Conservation (phyloP, 805 yeast genomes). For the Candida orba region DNA sequence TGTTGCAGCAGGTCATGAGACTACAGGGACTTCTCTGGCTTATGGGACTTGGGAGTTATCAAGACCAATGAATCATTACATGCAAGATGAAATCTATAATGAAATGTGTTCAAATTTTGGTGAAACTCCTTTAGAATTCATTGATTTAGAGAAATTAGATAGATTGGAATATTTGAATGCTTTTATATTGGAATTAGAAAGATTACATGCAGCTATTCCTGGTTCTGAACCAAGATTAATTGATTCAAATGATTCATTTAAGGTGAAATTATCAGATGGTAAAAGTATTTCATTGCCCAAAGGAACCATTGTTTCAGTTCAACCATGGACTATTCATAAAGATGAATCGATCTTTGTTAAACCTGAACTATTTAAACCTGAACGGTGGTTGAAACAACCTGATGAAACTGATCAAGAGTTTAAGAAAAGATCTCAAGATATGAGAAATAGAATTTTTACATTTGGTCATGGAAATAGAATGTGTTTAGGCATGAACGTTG, state of each 20-base stretch:
- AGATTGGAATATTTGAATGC: conserved; percentile 53
- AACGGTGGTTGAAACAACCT: conserved; percentile 47
- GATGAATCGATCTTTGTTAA: conserved; percentile 36
- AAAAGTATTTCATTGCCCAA: conserved; percentile 34
- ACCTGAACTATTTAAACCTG: conserved; percentile 49
- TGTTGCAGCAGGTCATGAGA: conserved; percentile 72
- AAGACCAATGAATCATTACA: conserved; percentile 34
- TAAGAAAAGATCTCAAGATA: conserved; percentile 31
- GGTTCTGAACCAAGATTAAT: conserved; percentile 63
- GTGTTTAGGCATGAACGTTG: conserved; percentile 70
- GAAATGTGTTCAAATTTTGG: conserved; percentile 40
- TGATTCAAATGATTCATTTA: conserved; percentile 21
- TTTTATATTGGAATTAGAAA: conserved; percentile 49
- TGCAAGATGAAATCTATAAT: conserved; percentile 39
- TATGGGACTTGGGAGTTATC: conserved; percentile 55
- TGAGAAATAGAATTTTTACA: conserved; percentile 52
- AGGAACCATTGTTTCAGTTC: conserved; percentile 53
- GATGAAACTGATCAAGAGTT: conserved; percentile 30
- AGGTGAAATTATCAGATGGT: conserved; percentile 14
- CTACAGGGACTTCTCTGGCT: conserved; percentile 60
- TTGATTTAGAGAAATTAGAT: conserved; percentile 37
- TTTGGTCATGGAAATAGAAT: conserved; percentile 69
- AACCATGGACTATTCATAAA: conserved; percentile 61
- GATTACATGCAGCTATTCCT: conserved; percentile 66
- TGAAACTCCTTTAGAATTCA: conserved; percentile 14